These are phyloP conservation scores for Thraustotheca clavata DNA, from an alignment of 352 stramenopile genomes.

Conservation along the genomic window DNA sequence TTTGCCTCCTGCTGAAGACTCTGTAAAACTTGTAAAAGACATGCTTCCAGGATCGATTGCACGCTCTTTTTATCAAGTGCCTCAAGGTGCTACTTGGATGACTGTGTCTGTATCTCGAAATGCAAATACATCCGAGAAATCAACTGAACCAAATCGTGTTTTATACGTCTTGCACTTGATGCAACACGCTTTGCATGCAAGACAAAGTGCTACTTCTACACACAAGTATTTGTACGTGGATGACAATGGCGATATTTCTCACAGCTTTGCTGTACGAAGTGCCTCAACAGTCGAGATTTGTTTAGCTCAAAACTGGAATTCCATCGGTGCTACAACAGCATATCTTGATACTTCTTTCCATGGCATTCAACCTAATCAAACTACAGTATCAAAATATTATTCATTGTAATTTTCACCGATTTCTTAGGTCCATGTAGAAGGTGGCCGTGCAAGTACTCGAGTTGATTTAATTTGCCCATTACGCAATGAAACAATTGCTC, in stretches of 20 bases:
- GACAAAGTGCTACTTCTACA: constrained; percentile 63
- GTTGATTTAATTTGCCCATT: constrained; percentile 65
- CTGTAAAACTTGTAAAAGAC: constrained; percentile 35
- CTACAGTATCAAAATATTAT: constrained; percentile 1
- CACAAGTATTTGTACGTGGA: constrained; percentile 61
- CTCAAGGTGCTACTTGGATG: constrained; percentile 71
- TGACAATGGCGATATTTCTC: constrained; percentile 47
- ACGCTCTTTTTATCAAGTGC: constrained; percentile 76
- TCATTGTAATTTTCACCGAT: background rate
- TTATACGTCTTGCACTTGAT: constrained; percentile 83
- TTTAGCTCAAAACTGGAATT: constrained; percentile 87
- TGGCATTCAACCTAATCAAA: constrained; percentile 62
- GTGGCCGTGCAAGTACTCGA: constrained; percentile 62
- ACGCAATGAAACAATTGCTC: constrained; percentile 67
- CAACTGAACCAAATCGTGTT: constrained; percentile 46
- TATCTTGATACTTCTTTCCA: constrained; percentile 81
- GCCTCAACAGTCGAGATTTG: constrained; percentile 82
- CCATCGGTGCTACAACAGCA: constrained; percentile 70
- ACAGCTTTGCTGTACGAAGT: constrained; percentile 64
- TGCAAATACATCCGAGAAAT: constrained; percentile 22
- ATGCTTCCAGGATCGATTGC: constrained; percentile 59
- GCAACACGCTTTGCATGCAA: constrained; percentile 83
- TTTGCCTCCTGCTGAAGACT: constrained; percentile 26
- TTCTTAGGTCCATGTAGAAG: constrained; percentile 39
- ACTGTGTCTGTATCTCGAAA: constrained; percentile 70